phyloP scores from a whole-genome alignment of 371 early-diverging fungal species.

The Rhizomucor pusillus region DNA sequence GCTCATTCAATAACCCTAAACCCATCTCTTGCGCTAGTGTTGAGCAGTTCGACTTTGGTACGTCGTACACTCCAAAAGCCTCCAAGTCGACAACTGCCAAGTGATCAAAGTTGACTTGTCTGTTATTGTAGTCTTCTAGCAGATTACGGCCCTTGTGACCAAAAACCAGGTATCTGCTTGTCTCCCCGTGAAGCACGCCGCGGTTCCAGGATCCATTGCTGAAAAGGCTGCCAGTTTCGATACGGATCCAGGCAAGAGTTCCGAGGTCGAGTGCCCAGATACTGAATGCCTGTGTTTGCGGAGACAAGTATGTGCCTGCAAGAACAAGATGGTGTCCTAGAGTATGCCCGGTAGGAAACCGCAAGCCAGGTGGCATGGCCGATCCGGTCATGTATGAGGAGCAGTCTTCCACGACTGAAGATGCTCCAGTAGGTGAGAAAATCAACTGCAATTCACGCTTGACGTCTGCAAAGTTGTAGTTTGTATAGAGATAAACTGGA shows the following conservation, averaged over 20 bases:
- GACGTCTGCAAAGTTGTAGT: constrained; percentile 80
- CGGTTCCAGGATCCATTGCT: constrained; percentile 75
- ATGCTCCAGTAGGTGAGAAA: constrained; percentile 38
- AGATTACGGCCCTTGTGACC: constrained; percentile 69
- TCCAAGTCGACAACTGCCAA: constrained; percentile 65
- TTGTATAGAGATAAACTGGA: constrained; percentile 71
- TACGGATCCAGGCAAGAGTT: constrained; percentile 61
- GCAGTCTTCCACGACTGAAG: constrained; percentile 56
- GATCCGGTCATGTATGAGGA: constrained; percentile 60
- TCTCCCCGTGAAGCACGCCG: constrained; percentile 57
- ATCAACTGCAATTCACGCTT: constrained; percentile 73
- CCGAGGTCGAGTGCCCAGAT: constrained; percentile 69
- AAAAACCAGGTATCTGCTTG: constrained; percentile 71
- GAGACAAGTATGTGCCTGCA: constrained; percentile 71
- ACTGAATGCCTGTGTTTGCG: constrained; percentile 61
- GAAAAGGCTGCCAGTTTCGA: constrained; percentile 65
- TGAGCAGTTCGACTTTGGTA: constrained; percentile 45
- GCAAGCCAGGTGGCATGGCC: constrained; percentile 67
- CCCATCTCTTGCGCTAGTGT: constrained; percentile 57
- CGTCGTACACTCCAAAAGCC: constrained; percentile 60
- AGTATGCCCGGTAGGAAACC: constrained; percentile 70
- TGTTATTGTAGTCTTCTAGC: constrained; percentile 75
- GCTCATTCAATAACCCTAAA: constrained; percentile 55
- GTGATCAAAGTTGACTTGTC: constrained; percentile 69
- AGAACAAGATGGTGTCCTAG: constrained; percentile 68